phyloP scores from a whole-genome alignment of 1,139 yeast genomes.

The Saccharomyces uvarum region DNA sequence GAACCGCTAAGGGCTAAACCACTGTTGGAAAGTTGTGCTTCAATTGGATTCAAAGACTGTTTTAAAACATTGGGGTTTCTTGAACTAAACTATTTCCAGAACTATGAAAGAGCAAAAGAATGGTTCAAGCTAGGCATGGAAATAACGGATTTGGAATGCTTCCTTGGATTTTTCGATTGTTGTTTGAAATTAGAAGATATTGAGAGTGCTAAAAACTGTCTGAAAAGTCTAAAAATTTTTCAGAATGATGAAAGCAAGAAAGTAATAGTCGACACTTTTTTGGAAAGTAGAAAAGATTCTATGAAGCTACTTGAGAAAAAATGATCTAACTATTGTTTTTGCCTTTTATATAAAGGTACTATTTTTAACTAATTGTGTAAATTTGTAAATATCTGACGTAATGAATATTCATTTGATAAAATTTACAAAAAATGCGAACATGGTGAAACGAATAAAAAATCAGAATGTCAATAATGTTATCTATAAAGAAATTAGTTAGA shows the following conservation, averaged over 20 bases:
- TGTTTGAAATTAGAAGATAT: slow-evolving; percentile 21
- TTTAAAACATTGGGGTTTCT: slow-evolving; percentile 71
- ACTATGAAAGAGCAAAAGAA: slow-evolving; percentile 51
- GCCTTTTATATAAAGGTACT: background rate
- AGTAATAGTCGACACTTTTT: background rate
- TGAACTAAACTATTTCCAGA: slow-evolving; percentile 60
- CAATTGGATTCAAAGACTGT: slow-evolving; percentile 67
- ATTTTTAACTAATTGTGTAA: background rate
- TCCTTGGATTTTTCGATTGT: slow-evolving; percentile 67
- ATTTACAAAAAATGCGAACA: background rate
- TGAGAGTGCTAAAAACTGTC: slow-evolving; percentile 24
- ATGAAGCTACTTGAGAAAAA: background rate
- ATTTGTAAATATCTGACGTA: background rate
- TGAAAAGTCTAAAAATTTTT: slow-evolving; percentile 1
- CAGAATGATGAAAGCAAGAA: background rate
- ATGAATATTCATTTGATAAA: background rate
- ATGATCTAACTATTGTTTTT: background rate
- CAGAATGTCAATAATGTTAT: background rate
- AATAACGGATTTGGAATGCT: slow-evolving; percentile 49
- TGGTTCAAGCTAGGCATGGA: slow-evolving; percentile 84
- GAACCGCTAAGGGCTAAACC: slow-evolving; percentile 55
- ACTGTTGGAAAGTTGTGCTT: slow-evolving; percentile 70
- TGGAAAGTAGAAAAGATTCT: background rate
- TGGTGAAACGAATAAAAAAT: background rate
- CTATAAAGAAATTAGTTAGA: background rate